Conservation (phyloP, 345 rosid species). For the Mangifera indica region DNA sequence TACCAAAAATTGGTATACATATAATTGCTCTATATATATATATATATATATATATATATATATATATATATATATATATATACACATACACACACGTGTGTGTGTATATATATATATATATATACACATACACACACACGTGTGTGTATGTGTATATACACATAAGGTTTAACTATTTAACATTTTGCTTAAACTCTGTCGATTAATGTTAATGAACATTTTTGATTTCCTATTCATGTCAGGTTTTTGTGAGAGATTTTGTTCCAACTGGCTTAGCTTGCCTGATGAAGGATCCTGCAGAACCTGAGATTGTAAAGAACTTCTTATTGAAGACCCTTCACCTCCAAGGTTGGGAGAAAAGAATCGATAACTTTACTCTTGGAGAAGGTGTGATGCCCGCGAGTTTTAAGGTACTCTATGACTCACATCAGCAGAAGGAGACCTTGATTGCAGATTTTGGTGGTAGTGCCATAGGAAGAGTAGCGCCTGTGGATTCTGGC, state of each 20-base stretch:
- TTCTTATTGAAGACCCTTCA: conserved; percentile 53
- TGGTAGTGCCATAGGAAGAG: conserved; percentile 60
- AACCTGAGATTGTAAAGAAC: conserved; percentile 45
- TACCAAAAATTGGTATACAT: too few relatives aligned
- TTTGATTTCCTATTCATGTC: background rate
- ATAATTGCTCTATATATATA: too few relatives aligned
- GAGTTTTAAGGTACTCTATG: conserved; percentile 48
- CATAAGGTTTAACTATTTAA: background rate
- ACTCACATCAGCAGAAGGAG: conserved; percentile 33
- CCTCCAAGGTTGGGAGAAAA: conserved; percentile 53
- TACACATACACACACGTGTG: too few relatives aligned
- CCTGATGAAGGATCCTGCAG: conserved; percentile 40
- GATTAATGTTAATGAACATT: too few relatives aligned
- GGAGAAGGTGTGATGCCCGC: conserved; percentile 69
- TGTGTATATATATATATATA: too few relatives aligned
- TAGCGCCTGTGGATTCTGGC: conserved; percentile 68
- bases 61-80: too few relatives aligned
- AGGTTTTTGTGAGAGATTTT: conserved; percentile 60
- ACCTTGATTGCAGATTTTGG: conserved; percentile 54
- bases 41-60: too few relatives aligned
- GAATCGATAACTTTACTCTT: conserved; percentile 52
- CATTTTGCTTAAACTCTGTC: background rate
- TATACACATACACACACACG: too few relatives aligned
- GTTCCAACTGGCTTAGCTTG: conserved; percentile 49
- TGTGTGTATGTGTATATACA: too few relatives aligned